Conservation (phyloP, 2,329 filamentous ascomycete species). For the Phoma sp. region DNA sequence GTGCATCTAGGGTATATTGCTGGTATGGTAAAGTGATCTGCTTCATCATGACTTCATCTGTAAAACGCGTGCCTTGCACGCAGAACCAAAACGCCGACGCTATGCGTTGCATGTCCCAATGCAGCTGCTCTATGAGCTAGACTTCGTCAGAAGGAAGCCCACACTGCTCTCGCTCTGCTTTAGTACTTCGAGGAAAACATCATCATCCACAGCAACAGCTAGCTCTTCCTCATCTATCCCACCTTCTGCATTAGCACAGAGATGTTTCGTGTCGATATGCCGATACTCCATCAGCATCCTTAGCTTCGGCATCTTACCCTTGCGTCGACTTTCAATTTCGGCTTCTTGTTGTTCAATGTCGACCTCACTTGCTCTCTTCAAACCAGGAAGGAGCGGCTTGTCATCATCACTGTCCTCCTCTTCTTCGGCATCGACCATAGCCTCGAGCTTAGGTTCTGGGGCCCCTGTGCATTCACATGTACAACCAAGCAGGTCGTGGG, state of each 20-base stretch:
- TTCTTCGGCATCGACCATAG: slow-evolving; percentile 21
- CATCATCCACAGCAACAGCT: slow-evolving; percentile 55
- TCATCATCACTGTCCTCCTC: slow-evolving; percentile 33
- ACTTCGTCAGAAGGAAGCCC: slow-evolving; percentile 59
- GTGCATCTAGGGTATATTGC: slow-evolving; percentile 9
- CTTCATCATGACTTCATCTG: neutral
- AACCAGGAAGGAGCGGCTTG: slow-evolving; percentile 31
- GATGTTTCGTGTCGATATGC: slow-evolving; percentile 54
- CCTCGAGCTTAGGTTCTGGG: slow-evolving; percentile 21
- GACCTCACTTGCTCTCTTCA: slow-evolving; percentile 51
- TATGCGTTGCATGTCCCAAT: slow-evolving; percentile 2
- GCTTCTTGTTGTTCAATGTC: slow-evolving; percentile 55
- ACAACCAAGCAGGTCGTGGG: slow-evolving; percentile 71
- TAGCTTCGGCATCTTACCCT: slow-evolving; percentile 52
- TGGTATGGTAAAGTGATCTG: neutral
- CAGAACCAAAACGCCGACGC: slow-evolving; percentile 8
- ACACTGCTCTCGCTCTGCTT: slow-evolving; percentile 54
- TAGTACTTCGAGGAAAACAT: slow-evolving; percentile 56
- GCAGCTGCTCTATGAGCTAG: slow-evolving; percentile 13
- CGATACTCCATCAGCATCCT: slow-evolving; percentile 61
- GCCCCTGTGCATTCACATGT: slow-evolving; percentile 63
- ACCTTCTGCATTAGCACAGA: slow-evolving; percentile 20
- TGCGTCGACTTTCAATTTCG: slow-evolving; percentile 44
- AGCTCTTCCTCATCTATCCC: slow-evolving; percentile 35
- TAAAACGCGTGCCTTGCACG: neutral